Evolutionary conservation across 108 stramenopile species (phyloP).

Genomic region (Cyclotella atomus): DNA sequence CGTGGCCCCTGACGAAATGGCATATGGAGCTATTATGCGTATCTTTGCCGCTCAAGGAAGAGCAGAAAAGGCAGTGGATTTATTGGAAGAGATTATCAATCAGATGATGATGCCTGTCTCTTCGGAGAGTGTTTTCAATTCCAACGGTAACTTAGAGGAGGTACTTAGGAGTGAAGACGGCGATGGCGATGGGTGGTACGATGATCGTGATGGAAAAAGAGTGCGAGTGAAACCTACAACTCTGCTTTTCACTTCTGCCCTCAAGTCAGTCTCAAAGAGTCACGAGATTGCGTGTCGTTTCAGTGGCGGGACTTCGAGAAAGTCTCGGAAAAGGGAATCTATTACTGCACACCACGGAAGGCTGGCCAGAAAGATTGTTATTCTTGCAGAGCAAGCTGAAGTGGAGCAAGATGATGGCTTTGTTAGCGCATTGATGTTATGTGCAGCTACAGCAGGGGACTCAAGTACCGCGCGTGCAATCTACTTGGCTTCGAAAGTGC

Average conservation of each 20-base stretch:
- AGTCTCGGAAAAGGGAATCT: slow-evolving; percentile 63
- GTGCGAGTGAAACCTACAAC: slow-evolving; percentile 84
- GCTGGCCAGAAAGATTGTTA: slow-evolving; percentile 73
- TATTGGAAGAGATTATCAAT: slow-evolving; percentile 77
- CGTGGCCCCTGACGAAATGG: slow-evolving; percentile 83
- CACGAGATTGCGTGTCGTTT: slow-evolving; percentile 76
- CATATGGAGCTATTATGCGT: slow-evolving; percentile 81
- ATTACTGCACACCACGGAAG: slow-evolving; percentile 81
- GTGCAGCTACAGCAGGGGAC: slow-evolving; percentile 84
- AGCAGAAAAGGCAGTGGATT: slow-evolving; percentile 74
- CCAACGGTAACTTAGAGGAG: slow-evolving; percentile 23
- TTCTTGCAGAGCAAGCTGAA: slow-evolving; percentile 79
- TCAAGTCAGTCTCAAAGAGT: slow-evolving; percentile 70
- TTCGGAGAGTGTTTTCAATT: slow-evolving; percentile 36
- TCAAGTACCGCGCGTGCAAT: slow-evolving; percentile 85
- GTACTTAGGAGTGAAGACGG: slow-evolving; percentile 41
- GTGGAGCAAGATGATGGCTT: slow-evolving; percentile 87
- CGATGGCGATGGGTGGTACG: slow-evolving; percentile 51
- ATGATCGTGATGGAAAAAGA: slow-evolving; percentile 44
- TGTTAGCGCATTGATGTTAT: slow-evolving; percentile 76
- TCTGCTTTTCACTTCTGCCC: slow-evolving; percentile 76
- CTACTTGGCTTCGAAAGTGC: slow-evolving; percentile 73
- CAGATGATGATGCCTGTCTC: slow-evolving; percentile 47
- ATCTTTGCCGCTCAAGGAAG: slow-evolving; percentile 77
- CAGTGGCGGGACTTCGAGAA: slow-evolving; percentile 67